These are phyloP conservation scores for Backusella circina DNA, from an alignment of 192 early-diverging fungal genomes.

Conservation along the genomic window DNA sequence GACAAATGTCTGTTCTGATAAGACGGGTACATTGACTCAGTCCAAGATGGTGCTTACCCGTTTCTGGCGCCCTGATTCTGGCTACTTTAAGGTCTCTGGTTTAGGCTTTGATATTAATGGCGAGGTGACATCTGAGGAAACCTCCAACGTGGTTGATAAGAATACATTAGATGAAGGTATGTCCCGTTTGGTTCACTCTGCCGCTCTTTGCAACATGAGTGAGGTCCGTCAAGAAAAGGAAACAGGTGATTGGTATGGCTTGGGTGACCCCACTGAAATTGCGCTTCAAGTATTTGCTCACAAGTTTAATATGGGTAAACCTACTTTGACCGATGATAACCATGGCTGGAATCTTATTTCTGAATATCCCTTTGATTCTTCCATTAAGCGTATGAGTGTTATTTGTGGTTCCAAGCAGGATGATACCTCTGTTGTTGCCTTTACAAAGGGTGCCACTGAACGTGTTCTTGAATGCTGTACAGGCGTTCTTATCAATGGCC, in stretches of 20 bases:
- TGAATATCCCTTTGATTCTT: constrained; percentile 74
- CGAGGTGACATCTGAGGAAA: constrained; percentile 34
- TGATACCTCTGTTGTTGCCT: constrained; percentile 45
- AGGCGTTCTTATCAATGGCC: constrained; percentile 39
- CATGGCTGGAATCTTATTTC: constrained; percentile 44
- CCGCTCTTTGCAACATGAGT: constrained; percentile 85
- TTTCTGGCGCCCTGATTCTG: constrained; percentile 78
- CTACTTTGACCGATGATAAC: constrained; percentile 40
- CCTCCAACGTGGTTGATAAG: not conserved
- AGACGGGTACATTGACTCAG: constrained; percentile 92
- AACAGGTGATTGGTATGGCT: constrained; percentile 12
- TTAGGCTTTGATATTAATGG: constrained; percentile 58
- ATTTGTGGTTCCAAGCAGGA: constrained; percentile 45
- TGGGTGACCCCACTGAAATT: constrained; percentile 83
- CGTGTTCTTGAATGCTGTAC: constrained; percentile 74
- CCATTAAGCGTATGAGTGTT: constrained; percentile 92
- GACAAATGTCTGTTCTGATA: constrained; percentile 95
- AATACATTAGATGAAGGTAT: constrained; percentile 33
- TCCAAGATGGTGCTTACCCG: constrained; percentile 92
- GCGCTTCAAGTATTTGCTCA: constrained; percentile 86
- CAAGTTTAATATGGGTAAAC: constrained; percentile 74
- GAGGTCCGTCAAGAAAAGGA: constrained; percentile 58
- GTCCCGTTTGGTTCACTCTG: constrained; percentile 46
- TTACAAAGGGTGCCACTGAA: constrained; percentile 93
- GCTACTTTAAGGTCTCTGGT: constrained; percentile 66